Evolutionary conservation across 495 filamentous ascomycete species (phyloP), one percentile per base, ranked within the genome.

Genomic region (Neurospora sp.): DNA sequence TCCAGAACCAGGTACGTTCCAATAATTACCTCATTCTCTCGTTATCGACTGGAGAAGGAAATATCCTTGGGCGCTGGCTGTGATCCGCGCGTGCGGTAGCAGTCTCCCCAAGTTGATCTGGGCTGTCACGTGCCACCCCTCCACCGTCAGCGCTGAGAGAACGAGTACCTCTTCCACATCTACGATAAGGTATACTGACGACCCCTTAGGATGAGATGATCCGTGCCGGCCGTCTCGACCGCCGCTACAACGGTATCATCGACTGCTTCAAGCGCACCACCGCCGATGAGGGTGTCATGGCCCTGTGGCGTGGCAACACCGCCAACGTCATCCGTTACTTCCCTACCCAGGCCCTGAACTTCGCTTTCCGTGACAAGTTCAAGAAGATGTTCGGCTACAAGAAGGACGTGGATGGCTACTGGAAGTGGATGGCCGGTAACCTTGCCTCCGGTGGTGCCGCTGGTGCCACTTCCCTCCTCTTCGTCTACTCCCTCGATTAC

Each of bases 301-400:
- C 96, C 71, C 88, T 99, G 78, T 99, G 96, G 96, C 89, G 96
- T 90, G 96, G 96, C 86, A 99, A 99, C 92, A 99, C 96, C 81
- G 96, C 96, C 92, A 99, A 99, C 91, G 96, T 99, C 86, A 97
- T 99, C 88, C 96, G 96, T 91, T 99, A 99, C 90, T 99, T 99
- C 93, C 96, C 96, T 77, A 99, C 96, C 82, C 96, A 99, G 90
- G 96, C 96, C 77, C 88, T 99, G 82, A 99, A 99, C 93, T 99
- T 99, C 84, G 96, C 96, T 81, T 99, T 99, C 96, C 96, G 96
- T 87, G 96, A 99, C 85, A 97, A 94, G 90, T 99, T 97, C 93
- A 99, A 99, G 93, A 88, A 90, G 78, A 97, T 98, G 95, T 99
- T 99, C 92, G 91, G 93, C 83, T 99, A 92, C 92, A 99, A 98